A percentile compares a stretch with the other conserved stretches of the same genome.
phyloP scores from a whole-genome alignment of 116 monocot genomes.

The Iris pallida region DNA sequence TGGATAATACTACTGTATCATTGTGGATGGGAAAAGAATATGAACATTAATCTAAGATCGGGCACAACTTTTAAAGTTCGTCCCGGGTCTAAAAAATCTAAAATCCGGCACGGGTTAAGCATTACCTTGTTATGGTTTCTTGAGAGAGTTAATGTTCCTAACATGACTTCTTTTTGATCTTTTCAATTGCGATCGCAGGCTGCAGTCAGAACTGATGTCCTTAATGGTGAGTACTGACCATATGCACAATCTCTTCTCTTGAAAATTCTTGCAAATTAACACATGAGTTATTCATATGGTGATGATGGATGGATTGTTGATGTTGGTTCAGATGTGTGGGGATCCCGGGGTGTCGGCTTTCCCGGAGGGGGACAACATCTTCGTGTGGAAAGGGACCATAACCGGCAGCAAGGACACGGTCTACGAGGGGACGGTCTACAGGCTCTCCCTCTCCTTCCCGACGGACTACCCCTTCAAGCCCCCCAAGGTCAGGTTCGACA shows the following conservation, averaged over 20 bases:
- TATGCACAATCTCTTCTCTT: not conserved
- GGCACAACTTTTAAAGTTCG: too few species aligned
- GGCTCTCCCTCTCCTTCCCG: conserved; percentile 68
- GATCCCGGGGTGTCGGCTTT: conserved; percentile 93
- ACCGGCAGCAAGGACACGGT: conserved; percentile 76
- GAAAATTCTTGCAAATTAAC: not conserved
- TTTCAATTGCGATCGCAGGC: conserved; percentile 18
- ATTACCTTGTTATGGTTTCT: too few species aligned
- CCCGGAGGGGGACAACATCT: conserved; percentile 83
- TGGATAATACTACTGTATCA: too few species aligned
- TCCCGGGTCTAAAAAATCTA: too few species aligned
- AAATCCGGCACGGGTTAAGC: too few species aligned
- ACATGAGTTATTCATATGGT: too few species aligned
- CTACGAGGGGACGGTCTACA: conserved; percentile 76
- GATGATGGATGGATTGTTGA: not conserved
- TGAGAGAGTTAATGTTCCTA: too few species aligned
- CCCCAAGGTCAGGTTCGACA: conserved; percentile 86
- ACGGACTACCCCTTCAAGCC: conserved; percentile 95
- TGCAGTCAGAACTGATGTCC: conserved; percentile 58
- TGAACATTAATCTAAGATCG: too few species aligned
- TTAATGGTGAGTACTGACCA: conserved; percentile 35
- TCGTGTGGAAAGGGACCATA: conserved; percentile 89
- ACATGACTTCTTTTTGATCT: not conserved
- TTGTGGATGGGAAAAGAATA: too few species aligned
- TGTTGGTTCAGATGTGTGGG: conserved; percentile 56